Evolutionary conservation across 2,329 filamentous ascomycete species (phyloP), one percentile per base, ranked within the genome.

Genomic region (Knufia fluminis): DNA sequence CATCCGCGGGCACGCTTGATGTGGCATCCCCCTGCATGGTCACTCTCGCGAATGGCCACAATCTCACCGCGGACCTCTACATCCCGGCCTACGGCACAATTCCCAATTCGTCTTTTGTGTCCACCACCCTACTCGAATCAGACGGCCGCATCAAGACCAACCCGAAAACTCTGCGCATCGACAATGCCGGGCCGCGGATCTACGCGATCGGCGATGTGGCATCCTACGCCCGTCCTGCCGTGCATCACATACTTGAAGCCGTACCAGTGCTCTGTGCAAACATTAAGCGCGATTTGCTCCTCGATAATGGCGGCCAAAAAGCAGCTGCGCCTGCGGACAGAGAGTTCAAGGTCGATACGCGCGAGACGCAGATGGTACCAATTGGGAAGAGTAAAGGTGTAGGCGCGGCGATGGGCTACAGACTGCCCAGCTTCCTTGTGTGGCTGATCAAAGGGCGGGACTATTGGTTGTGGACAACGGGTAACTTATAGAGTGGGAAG

Each of bases 391-490:
- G 48, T 52, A 69, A 68, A 43, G 73, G 70, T 0, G 70, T 75
- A 7, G 73, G 72, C 1, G 66, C 67, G 0, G 64, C 60, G 0
- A 70, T 70, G 60, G 72, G 73, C 0, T 71, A 57, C 24, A 58
- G 58, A 33, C 2, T 75, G 20, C 71, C 72, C 0, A 69, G 71
- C 43, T 70, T 68, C 22, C 14, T 71, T 36, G 67, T 76, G 0
- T 75, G 72, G 70, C 42, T 71, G 57, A 66, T 75, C 45, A 76
- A 77, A 56, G 72, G 74, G 1, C 60, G 72, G 16, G 71, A 76
- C 52, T 75, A 75, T 52, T n/a, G n/a, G n/a, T n/a, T n/a, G n/a
- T n/a, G n/a, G n/a, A n/a, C n/a, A n/a, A n/a, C n/a, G n/a, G n/a
- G n/a, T n/a, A n/a, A n/a, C n/a, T n/a, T n/a, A n/a, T n/a, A n/a